Base-by-base conservation (phyloP, 305 asterid species). In the Stenogyne calaminthoides region DNA sequence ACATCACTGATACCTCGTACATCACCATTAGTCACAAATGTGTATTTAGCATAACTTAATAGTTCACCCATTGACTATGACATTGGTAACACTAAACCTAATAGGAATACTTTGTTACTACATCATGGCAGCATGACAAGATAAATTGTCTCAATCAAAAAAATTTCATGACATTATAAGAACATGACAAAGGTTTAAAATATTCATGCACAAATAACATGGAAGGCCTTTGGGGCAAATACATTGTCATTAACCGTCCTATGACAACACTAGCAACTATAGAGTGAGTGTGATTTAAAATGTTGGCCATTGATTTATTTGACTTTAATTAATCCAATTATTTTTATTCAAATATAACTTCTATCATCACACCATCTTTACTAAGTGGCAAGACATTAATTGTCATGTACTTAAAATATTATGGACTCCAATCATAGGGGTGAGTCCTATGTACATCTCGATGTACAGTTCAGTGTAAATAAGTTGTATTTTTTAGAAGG, bases 281-380 rank as follows among this genome's bases (percentile, higher is more conserved):
- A 67, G 32, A 29, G 46, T 47, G n/a, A 46, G 22, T 27, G 49
- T 4, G 37, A 0, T 19, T 8, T 2, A 44, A 15, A 6, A 34
- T 54, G 49, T 49, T 37, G 59, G 37, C 36, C 67, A 73, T 16
- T 57, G 2, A 11, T 6, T 51, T 47, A 54, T 9, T 68, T 60
- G 20, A 39, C 63, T 59, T 47, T 4, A 11, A 20, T 72, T 51
- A 62, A 37, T 20, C 55, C 64, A 2, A 47, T 46, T 64, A 14
- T 42, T 6, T n/a, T n/a, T 46, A 36, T 46, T 64, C 22, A 56
- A 25, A 20, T 12, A 42, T n/a, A 64, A 61, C 34, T 66, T 51
- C 44, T 77, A 52, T 52, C 10, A 66, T 15, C 54, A 54, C 64
- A 59, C 70, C 71, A 49, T 59, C 20, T 59, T 18, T 58, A n/a